phyloP scores from a whole-genome alignment of 306 rosid genomes.

The Rubus parviflorus region DNA sequence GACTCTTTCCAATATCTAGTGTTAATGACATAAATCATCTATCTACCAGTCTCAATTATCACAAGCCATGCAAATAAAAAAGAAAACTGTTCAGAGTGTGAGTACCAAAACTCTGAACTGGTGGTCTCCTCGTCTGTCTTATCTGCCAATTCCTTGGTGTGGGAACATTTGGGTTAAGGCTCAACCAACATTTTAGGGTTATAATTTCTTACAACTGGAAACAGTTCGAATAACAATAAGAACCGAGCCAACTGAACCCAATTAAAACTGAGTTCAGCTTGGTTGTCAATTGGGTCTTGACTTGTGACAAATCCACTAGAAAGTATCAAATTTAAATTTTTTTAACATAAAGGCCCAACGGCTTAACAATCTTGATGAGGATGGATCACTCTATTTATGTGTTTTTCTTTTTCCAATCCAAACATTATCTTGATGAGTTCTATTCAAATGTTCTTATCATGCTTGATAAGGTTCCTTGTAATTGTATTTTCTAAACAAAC shows the following conservation, averaged over 20 bases:
- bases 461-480: conserved; percentile 25
- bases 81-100: too few relatives aligned
- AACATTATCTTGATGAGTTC: neutral
- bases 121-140: neutral
- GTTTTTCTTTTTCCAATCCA: neutral
- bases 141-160: neutral
- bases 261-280: neutral
- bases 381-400: neutral
- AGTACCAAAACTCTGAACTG: neutral
- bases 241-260: neutral
- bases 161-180: too few relatives aligned
- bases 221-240: neutral
- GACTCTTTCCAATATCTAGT: too few relatives aligned
- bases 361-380: neutral
- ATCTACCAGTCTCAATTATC: too few relatives aligned
- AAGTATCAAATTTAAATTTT: neutral
- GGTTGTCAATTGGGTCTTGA: too few relatives aligned
- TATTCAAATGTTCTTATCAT: conserved; percentile 19
- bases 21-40: too few relatives aligned
- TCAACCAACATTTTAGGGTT: too few relatives aligned
- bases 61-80: too few relatives aligned
- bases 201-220: too few relatives aligned
- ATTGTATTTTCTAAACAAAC: conserved; percentile 19
- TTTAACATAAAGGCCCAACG: neutral
- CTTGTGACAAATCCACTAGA: neutral